Evolutionary conservation across 306 rosid species (phyloP), one percentile per base, ranked within the genome.

Genomic region (Prunus fruticosa): DNA sequence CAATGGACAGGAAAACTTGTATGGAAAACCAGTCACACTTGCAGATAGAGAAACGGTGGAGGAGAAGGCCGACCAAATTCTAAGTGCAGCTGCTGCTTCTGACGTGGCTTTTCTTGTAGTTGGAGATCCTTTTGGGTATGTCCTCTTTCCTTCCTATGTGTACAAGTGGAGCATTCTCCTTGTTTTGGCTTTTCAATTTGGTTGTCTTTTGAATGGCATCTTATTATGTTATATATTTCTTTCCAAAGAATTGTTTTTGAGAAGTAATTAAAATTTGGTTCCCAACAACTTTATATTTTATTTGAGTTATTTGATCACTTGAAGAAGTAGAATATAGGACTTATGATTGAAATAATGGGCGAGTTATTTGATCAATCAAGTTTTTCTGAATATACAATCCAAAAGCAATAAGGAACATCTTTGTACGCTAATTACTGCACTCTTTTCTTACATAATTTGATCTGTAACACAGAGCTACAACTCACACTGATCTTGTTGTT

Each of bases 11-110:
- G 98, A 90, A 84, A 80, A 82, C 3, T 82, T 94, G 53, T 94
- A 90, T 16, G 95, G 97, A 20, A 90, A 84, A 69, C 60, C 95
- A 22, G 86, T 91, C 18, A 90, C 80, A 68, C 82, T 92, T 63
- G 95, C 97, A 0, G 98, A 94, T 80, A 81, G 98, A 81, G 98
- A 94, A 77, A 87, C 89, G 87, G 97, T 92, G 32, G 97, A 94
- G 88, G 98, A 94, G 77, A 91, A 82, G 34, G 87, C 87, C 0
- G 89, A 87, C 27, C 78, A 76, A 8, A 85, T 87, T 28, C 80
- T 87, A 19, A 80, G 77, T 0, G 72, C 81, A 2, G 89, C 91
- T 65, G 79, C 77, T 76, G 64, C 16, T 27, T 85, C 81, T 58
- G 84, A 87, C 22, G 89, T 87, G 32, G 91, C 91, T 56, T 85